Percentiles rank a stretch among this genome's conserved stretches.
These are phyloP conservation scores for Lipomyces kockii DNA, from an alignment of 805 yeast species.

Conservation along the genomic window DNA sequence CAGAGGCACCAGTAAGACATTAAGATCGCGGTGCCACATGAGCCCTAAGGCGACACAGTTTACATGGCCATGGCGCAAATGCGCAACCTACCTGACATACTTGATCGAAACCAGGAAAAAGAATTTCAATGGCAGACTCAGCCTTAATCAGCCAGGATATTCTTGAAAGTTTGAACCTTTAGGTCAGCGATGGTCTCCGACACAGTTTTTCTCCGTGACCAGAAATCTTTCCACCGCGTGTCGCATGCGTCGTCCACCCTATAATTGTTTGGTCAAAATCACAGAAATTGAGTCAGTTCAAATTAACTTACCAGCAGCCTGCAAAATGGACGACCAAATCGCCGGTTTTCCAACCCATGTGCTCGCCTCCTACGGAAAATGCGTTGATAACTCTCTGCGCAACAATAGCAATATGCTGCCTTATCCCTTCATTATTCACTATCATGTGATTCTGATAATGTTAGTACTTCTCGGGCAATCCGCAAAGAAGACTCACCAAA, in stretches of 20 bases:
- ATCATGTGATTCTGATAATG: conserved; percentile 53
- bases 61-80: no score
- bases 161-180: no score
- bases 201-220: conserved; percentile 20
- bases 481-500: conserved; percentile 54
- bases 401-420: conserved; percentile 25
- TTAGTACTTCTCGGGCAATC: background rate
- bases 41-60: no score
- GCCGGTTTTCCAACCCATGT: conserved; percentile 30
- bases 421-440: conserved; percentile 16
- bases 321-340: conserved; percentile 33
- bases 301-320: conserved; percentile 27
- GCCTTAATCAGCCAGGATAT: no score
- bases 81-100: no score
- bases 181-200: background rate
- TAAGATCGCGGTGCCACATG: no score
- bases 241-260: conserved; percentile 29
- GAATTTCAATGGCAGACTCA: no score
- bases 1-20: no score
- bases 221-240: conserved; percentile 30
- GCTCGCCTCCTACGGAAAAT: conserved; percentile 14
- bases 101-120: no score
- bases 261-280: background rate
- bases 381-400: conserved; percentile 31
- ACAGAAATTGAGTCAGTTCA: background rate